These are phyloP conservation scores for Myxozyma geophila DNA, from an alignment of 805 yeast genomes.

Conservation along the genomic window DNA sequence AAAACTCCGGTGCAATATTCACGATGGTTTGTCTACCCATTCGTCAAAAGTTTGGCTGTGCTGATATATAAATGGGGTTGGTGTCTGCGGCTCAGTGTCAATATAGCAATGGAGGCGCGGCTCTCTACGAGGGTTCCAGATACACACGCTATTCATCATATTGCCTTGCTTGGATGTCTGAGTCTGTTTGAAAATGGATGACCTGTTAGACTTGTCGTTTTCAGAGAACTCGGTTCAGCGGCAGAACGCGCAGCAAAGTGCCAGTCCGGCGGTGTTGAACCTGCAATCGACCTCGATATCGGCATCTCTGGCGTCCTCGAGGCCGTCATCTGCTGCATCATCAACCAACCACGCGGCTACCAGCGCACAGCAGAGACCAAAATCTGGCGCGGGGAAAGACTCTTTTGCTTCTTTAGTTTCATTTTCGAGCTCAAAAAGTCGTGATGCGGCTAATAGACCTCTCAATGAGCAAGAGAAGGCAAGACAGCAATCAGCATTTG, in stretches of 20 bases:
- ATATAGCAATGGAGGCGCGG: neutral
- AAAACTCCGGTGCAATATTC: neutral
- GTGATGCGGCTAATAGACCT: constrained; percentile 19
- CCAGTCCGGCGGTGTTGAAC: neutral
- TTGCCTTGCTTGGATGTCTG: neutral
- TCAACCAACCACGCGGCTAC: neutral
- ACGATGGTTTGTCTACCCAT: too few species aligned
- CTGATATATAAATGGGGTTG: neutral
- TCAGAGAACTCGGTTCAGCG: constrained; percentile 2
- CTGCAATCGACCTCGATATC: neutral
- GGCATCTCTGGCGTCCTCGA: constrained; percentile 2
- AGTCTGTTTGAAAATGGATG: constrained; percentile 22
- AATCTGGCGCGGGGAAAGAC: constrained; percentile 12
- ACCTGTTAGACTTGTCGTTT: constrained; percentile 32
- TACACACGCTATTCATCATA: neutral
- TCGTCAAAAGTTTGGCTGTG: too few species aligned
- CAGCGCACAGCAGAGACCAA: constrained; percentile 4
- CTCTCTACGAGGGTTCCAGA: neutral
- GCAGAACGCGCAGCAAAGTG: neutral
- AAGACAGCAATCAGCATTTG: constrained; percentile 6
- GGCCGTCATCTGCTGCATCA: constrained; percentile 16
- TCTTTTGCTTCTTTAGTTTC: constrained; percentile 38
- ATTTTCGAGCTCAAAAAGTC: constrained; percentile 20
- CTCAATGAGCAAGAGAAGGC: constrained; percentile 21
- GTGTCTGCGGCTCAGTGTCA: constrained; percentile 12